Conservation (phyloP, 169 alveolate genomes). For the Plasmodium vivax region DNA sequence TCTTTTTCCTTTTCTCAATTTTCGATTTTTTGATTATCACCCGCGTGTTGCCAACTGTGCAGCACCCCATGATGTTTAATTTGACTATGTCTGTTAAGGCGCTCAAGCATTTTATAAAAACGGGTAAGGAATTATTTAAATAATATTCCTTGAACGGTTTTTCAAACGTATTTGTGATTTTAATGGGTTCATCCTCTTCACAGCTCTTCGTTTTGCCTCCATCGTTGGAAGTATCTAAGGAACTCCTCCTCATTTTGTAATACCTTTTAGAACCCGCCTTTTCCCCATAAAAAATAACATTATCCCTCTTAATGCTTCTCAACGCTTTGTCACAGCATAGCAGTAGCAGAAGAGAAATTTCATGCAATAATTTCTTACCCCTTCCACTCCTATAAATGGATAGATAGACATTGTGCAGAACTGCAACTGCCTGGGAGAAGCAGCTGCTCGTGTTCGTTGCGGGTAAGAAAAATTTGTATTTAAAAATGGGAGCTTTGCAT, state of each 20-base stretch:
- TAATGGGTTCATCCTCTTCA: not conserved
- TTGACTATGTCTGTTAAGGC: slow-evolving; percentile 31
- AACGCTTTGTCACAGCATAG: slow-evolving; percentile 24
- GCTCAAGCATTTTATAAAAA: slow-evolving; percentile 27
- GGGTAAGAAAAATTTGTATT: slow-evolving; percentile 33
- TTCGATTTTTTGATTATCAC: slow-evolving; percentile 23
- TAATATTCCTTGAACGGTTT: slow-evolving; percentile 49
- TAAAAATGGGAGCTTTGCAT: slow-evolving; percentile 17
- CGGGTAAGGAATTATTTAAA: slow-evolving; percentile 34
- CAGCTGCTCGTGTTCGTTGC: slow-evolving; percentile 22
- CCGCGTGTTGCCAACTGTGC: not conserved
- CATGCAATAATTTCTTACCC: not conserved
- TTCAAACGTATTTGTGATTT: slow-evolving; percentile 17
- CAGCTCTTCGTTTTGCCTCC: not conserved
- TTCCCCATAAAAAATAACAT: slow-evolving; percentile 21
- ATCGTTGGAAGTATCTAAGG: not conserved
- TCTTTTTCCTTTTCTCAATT: slow-evolving; percentile 20
- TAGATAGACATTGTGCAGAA: slow-evolving; percentile 26
- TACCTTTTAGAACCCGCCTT: not conserved
- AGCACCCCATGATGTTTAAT: slow-evolving; percentile 9
- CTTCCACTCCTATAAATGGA: slow-evolving; percentile 23
- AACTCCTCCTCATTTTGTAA: not conserved
- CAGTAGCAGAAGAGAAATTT: slow-evolving; percentile 9
- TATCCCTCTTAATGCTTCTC: not conserved
- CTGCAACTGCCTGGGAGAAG: slow-evolving; percentile 18